Evolutionary conservation across 1,284 basidiomycete species (phyloP), one percentile per base, ranked within the genome.

Genomic region (Microstroma glucosiphilum): DNA sequence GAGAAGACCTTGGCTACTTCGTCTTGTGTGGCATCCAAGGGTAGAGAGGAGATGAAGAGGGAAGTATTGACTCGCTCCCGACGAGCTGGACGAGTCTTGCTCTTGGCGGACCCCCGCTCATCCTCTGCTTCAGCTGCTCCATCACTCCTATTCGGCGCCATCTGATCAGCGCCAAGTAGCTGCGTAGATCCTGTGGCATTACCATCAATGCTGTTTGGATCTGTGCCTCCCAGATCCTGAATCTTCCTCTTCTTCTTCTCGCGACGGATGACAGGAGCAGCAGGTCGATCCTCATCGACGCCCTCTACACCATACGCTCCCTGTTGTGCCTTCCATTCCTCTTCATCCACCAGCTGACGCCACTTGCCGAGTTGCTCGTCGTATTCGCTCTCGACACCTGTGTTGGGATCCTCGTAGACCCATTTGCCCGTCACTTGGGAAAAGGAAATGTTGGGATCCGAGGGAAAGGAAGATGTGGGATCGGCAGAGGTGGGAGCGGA

Each of bases 281-380:
- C 65, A 66, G 42, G 61, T 58, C 54, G 66, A 59, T 11, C 66
- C 60, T 0, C 43, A 23, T 25, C 12, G 57, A 96, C 90, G 15
- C 92, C 93, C 37, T 83, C 84, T 1, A 96, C 83, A 1, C 91
- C 88, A 80, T 96, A 96, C 1, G 91, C 91, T 2, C 90, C 90
- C 81, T 96, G 93, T 78, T 96, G 92, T 42, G 86, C 87, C 73
- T 86, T 87, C 65, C 92, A 76, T 23, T 89, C 82, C 65, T 90
- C 89, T 66, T 92, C 90, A 70, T 91, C 89, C 41, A 91, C 51
- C 21, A 48, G 55, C 11, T 12, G 62, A 11, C 48, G 53, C 55
- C 60, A 60, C 92, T 84, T 82, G 13, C 89, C 92, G 66, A 79
- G 69, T 1, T 92, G 88, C 25, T 70, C 61, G 40, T 55, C 58